Conservation (phyloP, 2,329 filamentous ascomycete genomes). For the Phaeosphaeriaceae sp. region DNA sequence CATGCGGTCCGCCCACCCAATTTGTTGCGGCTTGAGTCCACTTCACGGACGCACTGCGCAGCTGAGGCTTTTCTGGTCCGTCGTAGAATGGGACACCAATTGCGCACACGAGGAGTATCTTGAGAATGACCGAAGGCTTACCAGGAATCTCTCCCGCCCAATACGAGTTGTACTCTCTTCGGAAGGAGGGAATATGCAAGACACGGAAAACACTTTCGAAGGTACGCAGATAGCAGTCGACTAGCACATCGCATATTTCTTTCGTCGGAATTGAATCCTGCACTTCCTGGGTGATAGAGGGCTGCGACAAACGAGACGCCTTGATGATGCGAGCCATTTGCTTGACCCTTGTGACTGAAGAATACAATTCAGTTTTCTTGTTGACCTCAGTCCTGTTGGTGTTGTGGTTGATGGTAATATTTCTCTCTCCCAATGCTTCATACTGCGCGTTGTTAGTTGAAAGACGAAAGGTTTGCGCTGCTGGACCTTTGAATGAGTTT, state of each 20-base stretch:
- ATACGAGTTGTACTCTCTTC: constrained; percentile 57
- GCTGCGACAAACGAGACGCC: constrained; percentile 41
- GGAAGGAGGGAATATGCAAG: constrained; percentile 60
- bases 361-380: constrained; percentile 31
- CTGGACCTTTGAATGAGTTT: background rate
- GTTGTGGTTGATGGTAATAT: constrained; percentile 40
- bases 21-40: constrained; percentile 66
- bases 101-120: constrained; percentile 52
- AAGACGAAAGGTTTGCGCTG: background rate
- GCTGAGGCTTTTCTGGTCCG: constrained; percentile 54
- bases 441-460: constrained; percentile 16
- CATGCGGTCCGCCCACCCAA: constrained; percentile 61
- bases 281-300: constrained; percentile 53
- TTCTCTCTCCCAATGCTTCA: constrained; percentile 20
- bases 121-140: constrained; percentile 58
- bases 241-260: constrained; percentile 54
- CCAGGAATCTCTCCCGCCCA: constrained; percentile 53
- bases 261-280: constrained; percentile 56
- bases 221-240: constrained; percentile 59
- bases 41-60: constrained; percentile 40
- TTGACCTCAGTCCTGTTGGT: constrained; percentile 49
- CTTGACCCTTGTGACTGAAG: constrained; percentile 54
- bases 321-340: constrained; percentile 61
- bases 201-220: constrained; percentile 58
- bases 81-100: constrained; percentile 57